Evolutionary conservation across 306 rosid species (phyloP), one percentile per base, ranked within the genome.

Genomic region (Fagus crenata): DNA sequence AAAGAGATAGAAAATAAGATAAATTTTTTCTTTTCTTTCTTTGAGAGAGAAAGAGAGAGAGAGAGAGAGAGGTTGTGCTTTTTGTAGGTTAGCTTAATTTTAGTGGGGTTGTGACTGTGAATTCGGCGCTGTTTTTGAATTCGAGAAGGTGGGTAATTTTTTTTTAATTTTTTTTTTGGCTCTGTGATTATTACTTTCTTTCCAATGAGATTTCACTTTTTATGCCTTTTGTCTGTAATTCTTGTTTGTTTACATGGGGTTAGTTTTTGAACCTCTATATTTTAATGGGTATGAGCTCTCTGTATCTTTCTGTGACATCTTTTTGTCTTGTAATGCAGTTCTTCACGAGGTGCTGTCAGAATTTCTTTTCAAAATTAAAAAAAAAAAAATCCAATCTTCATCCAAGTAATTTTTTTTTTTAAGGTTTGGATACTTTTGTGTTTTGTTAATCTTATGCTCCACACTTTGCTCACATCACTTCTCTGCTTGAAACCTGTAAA

Each of bases 331-430:
- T 92, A 96, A 96, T 84, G 86, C 92, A 86, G 86, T 89, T 89
- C 85, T 86, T 92, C 99, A 96, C 98, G 99, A 91, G 99, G 85
- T 74, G 73, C 37, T 96, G 99, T 96, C 99, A 91, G 99, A 89
- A 71, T 71, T 82, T 91, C 36, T 42, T 86, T 86, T 86, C 46
- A 61, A 54, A 74, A 65, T 77, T 42, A 43, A 43, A 43, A 43
- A 43, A 67, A 65, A 75, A 70, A 81, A 81, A 77, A 78, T 42
- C 61, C 80, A 31, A 68, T 73, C 83, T 89, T 90, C 84, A 84
- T 76, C 90, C 82, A 56, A 17, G 28, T 22, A 22, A 22, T 0
- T 64, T 65, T 2, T 65, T 2, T 35, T 71, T 72, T 22, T 72
- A 72, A 76, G 82, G 79, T 81, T 71, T 77, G 75, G 81, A 82